Evolutionary conservation across 306 rosid genomes (phyloP).

Genomic region (Cucumis melo): DNA sequence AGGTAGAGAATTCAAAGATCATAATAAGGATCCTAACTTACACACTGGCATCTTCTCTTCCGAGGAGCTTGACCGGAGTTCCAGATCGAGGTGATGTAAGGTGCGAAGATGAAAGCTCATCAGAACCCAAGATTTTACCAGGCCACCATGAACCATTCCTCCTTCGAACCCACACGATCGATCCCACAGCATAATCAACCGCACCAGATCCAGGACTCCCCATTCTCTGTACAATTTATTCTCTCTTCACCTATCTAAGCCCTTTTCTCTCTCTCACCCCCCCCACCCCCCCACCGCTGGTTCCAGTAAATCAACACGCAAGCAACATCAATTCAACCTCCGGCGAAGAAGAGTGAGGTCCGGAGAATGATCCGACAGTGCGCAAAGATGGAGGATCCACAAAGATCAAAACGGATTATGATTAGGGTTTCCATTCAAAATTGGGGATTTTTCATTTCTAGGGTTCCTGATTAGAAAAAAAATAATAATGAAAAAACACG

Average conservation of each 20-base stretch:
- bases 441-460: conserved; percentile 24
- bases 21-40: conserved; percentile 14
- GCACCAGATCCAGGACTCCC: conserved; percentile 31
- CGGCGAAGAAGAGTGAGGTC: conserved; percentile 24
- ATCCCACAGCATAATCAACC: conserved; percentile 36
- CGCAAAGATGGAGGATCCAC: conserved; percentile 19
- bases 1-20: not conserved
- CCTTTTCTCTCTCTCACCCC: not conserved
- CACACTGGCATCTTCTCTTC: conserved; percentile 60
- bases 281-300: not conserved
- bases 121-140: conserved; percentile 46
- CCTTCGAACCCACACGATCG: conserved; percentile 58
- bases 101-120: conserved; percentile 42
- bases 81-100: conserved; percentile 58
- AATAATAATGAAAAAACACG: conserved; percentile 3
- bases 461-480: not conserved
- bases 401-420: conserved; percentile 18
- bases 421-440: conserved; percentile 44
- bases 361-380: conserved; percentile 11
- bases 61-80: conserved; percentile 58
- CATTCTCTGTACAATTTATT: conserved; percentile 12
- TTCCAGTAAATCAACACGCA: not conserved
- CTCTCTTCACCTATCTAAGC: not conserved
- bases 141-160: conserved; percentile 66
- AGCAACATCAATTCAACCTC: conserved; percentile 18